Base-by-base conservation (phyloP, 768 basidiomycete genomes). In the Macrolepiota albuminosa region DNA sequence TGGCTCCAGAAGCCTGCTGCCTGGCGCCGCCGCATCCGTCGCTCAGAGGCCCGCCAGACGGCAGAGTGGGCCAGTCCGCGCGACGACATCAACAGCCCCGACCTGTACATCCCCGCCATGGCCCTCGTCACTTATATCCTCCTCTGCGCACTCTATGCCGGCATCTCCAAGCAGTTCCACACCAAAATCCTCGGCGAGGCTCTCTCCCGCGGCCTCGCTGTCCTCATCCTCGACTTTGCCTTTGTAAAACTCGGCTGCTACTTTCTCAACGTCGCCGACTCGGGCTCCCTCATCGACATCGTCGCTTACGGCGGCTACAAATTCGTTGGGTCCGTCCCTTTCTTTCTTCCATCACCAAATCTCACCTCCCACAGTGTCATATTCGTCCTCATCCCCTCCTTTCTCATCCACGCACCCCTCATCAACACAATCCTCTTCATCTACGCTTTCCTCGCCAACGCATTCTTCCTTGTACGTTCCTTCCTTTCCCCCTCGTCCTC, bases 71-170 rank as follows among this genome's bases (percentile, higher is more conserved):
- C 89, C 56, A 78, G 92, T 4, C 97, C 97, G 2, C 77, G 96
- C 56, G 94, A 98, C 39, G 97, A 99, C 68, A 84, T 98, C 65
- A 98, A 98, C 67, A 89, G 86, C 57, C 97, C 97, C 0, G 97
- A 99, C 75, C 76, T 99, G 21, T 99, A 99, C 71, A 98, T 99
- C 62, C 97, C 97, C 2, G 93, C 87, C 11, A 98, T 99, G 97
- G 92, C 95, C 0, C 80, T 98, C 18, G 93, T 96, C 34, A 97
- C 97, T 0, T 98, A 98, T 70, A 88, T 98, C 62, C 87, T 99
- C 43, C 79, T 97, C 2, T 87, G 89, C 18, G 95, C 93, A 5
- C 78, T 97, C 7, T 83, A 89, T 55, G 86, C 93, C 2, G 96
- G 97, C 31, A 78, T 96, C 18, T 81, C 90, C 58, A 83, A 85